Percentiles rank a stretch among this genome's conserved stretches.
phyloP scores from a whole-genome alignment of 306 rosid species.

The Pterocarpus macrocarpus region DNA sequence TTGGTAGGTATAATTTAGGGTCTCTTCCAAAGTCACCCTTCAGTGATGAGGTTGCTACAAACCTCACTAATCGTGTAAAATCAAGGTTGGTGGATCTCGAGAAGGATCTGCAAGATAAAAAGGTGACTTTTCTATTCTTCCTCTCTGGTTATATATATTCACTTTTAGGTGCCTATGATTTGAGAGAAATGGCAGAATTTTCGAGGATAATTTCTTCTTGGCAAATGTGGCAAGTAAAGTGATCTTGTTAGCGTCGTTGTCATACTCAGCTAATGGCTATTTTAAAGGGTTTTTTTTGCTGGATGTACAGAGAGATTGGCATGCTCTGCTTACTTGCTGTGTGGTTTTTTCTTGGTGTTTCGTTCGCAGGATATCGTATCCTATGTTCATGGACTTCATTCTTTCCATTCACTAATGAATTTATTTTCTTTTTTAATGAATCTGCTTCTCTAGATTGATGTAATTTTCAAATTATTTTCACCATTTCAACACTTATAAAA shows the following conservation, averaged over 20 bases:
- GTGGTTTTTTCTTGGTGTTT: conserved; percentile 20
- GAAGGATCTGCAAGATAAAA: conserved; percentile 78
- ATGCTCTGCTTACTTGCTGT: conserved; percentile 31
- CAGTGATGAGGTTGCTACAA: conserved; percentile 67
- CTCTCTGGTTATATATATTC: conserved; percentile 1
- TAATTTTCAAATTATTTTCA: conserved; percentile 11
- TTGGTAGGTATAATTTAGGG: conserved; percentile 75
- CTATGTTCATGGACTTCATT: conserved; percentile 12
- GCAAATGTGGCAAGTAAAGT: conserved; percentile 2
- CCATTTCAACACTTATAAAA: conserved; percentile 29
- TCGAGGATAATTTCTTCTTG: conserved; percentile 35
- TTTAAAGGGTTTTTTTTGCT: conserved; percentile 25
- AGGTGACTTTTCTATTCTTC: conserved; percentile 59
- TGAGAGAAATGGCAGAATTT: conserved; percentile 19
- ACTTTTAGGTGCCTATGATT: conserved; percentile 25
- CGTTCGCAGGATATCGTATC: conserved; percentile 36
- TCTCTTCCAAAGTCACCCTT: conserved; percentile 76
- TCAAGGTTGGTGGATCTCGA: conserved; percentile 77
- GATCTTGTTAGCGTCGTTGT: conserved; percentile 35
- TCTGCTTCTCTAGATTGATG: conserved; percentile 21
- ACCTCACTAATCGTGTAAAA: conserved; percentile 72
- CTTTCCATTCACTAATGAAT: conserved; percentile 19
- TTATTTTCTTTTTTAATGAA: conserved; percentile 30
- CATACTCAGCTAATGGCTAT: conserved; percentile 16
- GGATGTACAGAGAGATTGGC: conserved; percentile 21